A percentile compares a stretch with the other conserved stretches of the same genome.
These are phyloP conservation scores for Cyclospora cayetanensis DNA, from an alignment of 169 alveolate species.

Conservation along the genomic window DNA sequence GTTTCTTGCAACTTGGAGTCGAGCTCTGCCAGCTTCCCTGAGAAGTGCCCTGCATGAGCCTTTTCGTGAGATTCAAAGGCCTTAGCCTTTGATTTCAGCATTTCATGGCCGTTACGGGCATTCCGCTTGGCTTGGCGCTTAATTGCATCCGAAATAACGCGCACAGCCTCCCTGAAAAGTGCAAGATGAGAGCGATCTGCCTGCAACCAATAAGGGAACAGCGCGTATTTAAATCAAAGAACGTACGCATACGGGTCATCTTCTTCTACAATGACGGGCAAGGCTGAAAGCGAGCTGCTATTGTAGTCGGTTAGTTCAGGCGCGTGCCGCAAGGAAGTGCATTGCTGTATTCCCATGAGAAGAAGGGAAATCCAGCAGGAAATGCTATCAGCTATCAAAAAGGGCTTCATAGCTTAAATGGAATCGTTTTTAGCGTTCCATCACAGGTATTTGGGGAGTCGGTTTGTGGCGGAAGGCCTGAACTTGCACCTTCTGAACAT, in stretches of 20 bases:
- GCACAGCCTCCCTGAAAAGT: background rate
- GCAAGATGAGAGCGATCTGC: background rate
- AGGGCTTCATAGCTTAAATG: background rate
- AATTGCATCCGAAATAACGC: conserved; percentile 2
- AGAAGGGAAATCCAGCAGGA: background rate
- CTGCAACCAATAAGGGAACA: background rate
- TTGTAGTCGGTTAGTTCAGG: background rate
- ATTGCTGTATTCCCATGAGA: background rate
- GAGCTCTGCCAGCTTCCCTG: background rate
- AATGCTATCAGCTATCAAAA: background rate
- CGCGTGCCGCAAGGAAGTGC: background rate
- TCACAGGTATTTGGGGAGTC: background rate
- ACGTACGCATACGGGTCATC: conserved; percentile 2
- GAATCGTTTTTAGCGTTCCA: background rate
- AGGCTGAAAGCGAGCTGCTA: background rate
- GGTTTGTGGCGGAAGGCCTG: too few relatives aligned
- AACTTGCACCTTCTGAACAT: too few relatives aligned
- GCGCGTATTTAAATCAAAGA: background rate
- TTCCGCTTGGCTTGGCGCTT: conserved; percentile 10
- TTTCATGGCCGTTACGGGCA: background rate
- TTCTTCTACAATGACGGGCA: background rate
- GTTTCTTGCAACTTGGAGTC: background rate
- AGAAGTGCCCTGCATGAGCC: background rate
- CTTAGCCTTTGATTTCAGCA: background rate
- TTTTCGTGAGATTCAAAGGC: background rate